Base-by-base conservation (phyloP, 2,329 filamentous ascomycete genomes). In the Hortaea sp. region DNA sequence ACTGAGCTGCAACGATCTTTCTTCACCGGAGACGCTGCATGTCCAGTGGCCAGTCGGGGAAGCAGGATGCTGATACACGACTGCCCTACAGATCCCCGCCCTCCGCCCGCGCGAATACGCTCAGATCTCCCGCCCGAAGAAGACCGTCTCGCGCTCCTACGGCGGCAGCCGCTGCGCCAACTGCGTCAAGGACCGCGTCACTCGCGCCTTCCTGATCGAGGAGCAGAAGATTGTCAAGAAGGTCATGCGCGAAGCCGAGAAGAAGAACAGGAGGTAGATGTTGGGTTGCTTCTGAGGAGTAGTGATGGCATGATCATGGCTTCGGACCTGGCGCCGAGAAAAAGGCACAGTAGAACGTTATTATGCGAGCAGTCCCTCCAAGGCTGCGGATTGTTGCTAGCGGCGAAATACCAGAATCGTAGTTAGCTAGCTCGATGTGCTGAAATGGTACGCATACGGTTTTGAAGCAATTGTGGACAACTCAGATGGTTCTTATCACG, bases 151-250 rank as follows among this genome's bases (percentile, higher is more conserved):
- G 78, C 88, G 92, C 66, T 89, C 92, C 67, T 98, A 98, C 73
- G 89, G 92, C 72, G 92, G 92, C 68, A 95, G 89, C 66, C 87
- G 92, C 81, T 98, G 92, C 79, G 88, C 85, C 69, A 92, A 88
- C 81, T 98, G 92, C 74, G 92, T 98, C 63, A 89, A 90, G 74
- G 92, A 98, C 79, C 85, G 92, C 64, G 87, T 98, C 63, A 88
- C 95, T 63, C 88, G 92, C 64, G 92, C 92, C 57, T 98, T 98
- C 84, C 77, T 98, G 72, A 97, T 98, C 61, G 94, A 98, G 80
- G 92, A 98, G 83, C 92, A 98, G 81, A 98, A 98, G 87, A 97
- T 98, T 66, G 92, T 98, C 75, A 98, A 98, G 88, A 98, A 98
- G 87, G 92, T 98, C 66, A 82, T 97, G 71, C 95, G 95, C 85